Base-by-base conservation (phyloP, 179 eudicot genomes). In the Heliamphora pulchella region DNA sequence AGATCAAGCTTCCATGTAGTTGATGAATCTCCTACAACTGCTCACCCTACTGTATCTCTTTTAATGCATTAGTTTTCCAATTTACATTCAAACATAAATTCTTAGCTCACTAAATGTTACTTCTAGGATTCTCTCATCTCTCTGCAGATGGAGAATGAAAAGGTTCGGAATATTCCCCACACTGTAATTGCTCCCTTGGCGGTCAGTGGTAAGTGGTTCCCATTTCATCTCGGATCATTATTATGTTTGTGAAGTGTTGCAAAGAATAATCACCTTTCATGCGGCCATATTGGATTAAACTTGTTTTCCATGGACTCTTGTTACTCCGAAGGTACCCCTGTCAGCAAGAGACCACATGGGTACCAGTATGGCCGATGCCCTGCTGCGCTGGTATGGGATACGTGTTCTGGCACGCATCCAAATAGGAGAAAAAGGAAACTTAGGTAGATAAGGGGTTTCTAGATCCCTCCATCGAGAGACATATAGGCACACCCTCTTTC, bases 141-240 rank as follows among this genome's bases (percentile, higher is more conserved):
- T 82, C 81, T 96, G 87, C 88, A 84, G 77, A 77, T 86, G 91
- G 97, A 91, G 84, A 81, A 86, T 80, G 91, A 90, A 82, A 96
- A 90, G 85, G 92, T 91, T 75, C 93, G 99, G 83, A 83, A 87
- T 78, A 92, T 96, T 78, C 89, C 97, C 71, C 97, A 96, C 81
- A 78, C 75, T 71, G 93, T 91, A 70, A 85, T 86, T 79, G 88
- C 90, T 76, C 99, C 99, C 18, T 83, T 96, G 86, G 98, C 97
- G 68, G 93, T 96, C 71, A 96, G 99, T 75, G 91, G 99, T 96
- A 82, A 89, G 99, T 91, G 55, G 58, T 71, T 82, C 73, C 77
- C 78, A 11, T 71, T 75, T n/a, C 53, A 55, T 41, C 43, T 53
- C 54, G 54, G 51, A 54, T 10, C 41, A 3, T 22, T 53, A 46